Evolutionary conservation across 495 filamentous ascomycete species (phyloP).

Genomic region (Saxophila tyrrhenica): DNA sequence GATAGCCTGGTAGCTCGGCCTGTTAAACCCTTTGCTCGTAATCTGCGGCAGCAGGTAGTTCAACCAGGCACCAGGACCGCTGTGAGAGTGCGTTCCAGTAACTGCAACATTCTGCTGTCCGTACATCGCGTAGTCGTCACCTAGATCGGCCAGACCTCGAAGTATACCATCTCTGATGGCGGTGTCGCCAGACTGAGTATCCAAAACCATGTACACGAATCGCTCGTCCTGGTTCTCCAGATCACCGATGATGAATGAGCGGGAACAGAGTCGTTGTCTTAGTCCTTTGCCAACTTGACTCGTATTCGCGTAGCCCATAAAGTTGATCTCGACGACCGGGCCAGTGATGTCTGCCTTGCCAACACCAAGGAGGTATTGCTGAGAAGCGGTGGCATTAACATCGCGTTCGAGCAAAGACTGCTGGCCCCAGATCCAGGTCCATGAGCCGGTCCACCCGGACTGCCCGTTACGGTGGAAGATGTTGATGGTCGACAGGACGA

Average conservation of each 20-base stretch:
- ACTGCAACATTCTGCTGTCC: conserved; percentile 77
- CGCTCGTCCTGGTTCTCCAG: conserved; percentile 52
- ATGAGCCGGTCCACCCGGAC: neutral
- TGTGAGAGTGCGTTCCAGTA: conserved; percentile 88
- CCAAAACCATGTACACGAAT: conserved; percentile 80
- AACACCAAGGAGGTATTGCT: conserved; percentile 67
- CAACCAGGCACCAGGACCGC: conserved; percentile 85
- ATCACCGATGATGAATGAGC: conserved; percentile 80
- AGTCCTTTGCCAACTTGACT: conserved; percentile 78
- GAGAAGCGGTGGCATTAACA: neutral
- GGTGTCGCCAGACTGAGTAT: conserved; percentile 84
- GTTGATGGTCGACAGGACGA: conserved; percentile 12
- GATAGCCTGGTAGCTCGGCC: conserved; percentile 79
- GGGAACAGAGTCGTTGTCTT: conserved; percentile 78
- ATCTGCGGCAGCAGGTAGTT: conserved; percentile 95
- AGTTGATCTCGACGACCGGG: conserved; percentile 79
- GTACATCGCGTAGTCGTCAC: conserved; percentile 61
- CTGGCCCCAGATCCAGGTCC: neutral
- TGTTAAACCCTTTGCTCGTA: conserved; percentile 78
- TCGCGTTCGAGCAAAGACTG: neutral
- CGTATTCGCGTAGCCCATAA: conserved; percentile 90
- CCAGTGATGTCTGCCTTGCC: conserved; percentile 95
- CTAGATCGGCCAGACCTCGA: conserved; percentile 53
- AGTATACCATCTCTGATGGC: conserved; percentile 79
- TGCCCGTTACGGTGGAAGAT: conserved; percentile 3